A percentile compares a stretch with the other conserved stretches of the same genome.
Conservation (phyloP, 495 filamentous ascomycete genomes). For the Neurospora intermedia region DNA sequence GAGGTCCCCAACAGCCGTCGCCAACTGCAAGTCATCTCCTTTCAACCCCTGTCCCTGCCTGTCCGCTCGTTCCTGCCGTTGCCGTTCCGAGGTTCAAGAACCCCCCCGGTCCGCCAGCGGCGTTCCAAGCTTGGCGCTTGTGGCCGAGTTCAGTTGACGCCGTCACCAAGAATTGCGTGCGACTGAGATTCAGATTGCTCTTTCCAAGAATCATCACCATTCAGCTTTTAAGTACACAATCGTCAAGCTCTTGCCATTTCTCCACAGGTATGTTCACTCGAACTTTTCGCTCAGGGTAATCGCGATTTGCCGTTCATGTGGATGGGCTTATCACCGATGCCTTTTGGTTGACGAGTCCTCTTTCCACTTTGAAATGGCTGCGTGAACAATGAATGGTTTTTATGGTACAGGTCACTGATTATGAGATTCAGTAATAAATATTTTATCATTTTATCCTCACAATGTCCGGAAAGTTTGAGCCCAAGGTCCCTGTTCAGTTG, state of each 20-base stretch:
- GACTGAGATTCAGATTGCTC: not conserved
- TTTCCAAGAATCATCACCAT: not conserved
- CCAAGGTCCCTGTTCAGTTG: conserved; percentile 72
- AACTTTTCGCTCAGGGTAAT: not conserved
- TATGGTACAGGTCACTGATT: not conserved
- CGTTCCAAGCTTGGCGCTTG: not conserved
- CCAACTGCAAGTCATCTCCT: conserved; percentile 10
- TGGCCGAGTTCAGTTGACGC: not conserved
- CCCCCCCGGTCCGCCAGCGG: not conserved
- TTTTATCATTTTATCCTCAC: conserved; percentile 1
- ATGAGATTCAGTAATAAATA: not conserved
- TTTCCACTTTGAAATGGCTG: too few relatives aligned
- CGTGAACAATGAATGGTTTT: not conserved
- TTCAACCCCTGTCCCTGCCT: not conserved
- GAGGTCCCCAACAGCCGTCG: not conserved
- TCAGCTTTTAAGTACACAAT: not conserved
- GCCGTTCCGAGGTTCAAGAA: conserved; percentile 9
- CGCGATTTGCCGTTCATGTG: not conserved
- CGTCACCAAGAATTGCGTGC: not conserved
- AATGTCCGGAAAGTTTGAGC: conserved; percentile 67
- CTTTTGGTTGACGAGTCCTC: not conserved
- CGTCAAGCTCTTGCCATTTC: not conserved
- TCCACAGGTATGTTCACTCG: not conserved
- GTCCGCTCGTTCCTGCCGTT: not conserved
- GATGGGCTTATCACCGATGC: not conserved